Evolutionary conservation across 345 rosid genomes (phyloP), one percentile per base, ranked within the genome.

Genomic region (Rhizophora apiculata): DNA sequence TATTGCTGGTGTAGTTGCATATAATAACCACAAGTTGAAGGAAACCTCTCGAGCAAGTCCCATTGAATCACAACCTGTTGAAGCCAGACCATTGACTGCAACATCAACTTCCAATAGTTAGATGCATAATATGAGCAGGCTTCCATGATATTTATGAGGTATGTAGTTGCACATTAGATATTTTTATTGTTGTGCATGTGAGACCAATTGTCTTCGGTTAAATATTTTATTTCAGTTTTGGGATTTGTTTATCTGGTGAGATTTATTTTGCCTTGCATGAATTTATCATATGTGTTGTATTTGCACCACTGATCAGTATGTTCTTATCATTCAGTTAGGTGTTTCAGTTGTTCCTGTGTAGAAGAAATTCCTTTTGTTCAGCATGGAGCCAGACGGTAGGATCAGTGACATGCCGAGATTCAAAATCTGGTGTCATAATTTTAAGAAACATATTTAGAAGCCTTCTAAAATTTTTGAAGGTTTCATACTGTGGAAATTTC

Each of bases 1-100:
- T 61, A 94, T 94, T 82, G 90, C 83, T 4, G 97, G 98, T 66
- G 98, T 94, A 59, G 97, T 95, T 18, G 96, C 97, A n/a, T 94
- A 94, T 78, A 94, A 94, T 72, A 94, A 94, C 78, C 79, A 78
- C 79, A 94, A 94, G 76, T 77, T 94, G 80, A 89, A 85, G 80
- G 98, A 94, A 89, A 88, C 96, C 62, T 72, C 95, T 64, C 60
- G 31, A 72, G 75, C 39, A 53, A 43, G 70, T 68, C 30, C 85
- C 7, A 24, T 3, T 30, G 84, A 78, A 57, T 61, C 70, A 62
- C 83, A 59, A 68, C 74, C 67, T 32, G 77, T 64, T 71, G 83
- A 90, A 63, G 76, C 87, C 20, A 76, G 82, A 75, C 81, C 86
- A 21, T 62, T 78, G 76, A 77, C 79, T 54, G 26, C 79, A 68